These are phyloP conservation scores for Linum lewisii DNA, from an alignment of 345 rosid species.

Conservation along the genomic window DNA sequence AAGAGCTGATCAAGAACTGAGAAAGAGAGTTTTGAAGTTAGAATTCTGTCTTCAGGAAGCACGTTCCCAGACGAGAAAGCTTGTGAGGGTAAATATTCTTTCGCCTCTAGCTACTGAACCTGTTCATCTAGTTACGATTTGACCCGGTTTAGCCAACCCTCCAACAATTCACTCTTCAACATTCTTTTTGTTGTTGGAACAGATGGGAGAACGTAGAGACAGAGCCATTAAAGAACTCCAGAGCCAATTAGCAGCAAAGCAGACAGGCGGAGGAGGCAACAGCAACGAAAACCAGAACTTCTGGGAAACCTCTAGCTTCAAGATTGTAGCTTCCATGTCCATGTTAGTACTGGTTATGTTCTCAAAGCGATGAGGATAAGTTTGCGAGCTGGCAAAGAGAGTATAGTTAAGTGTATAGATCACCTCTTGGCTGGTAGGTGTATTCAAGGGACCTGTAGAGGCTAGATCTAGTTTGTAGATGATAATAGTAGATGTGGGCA, in stretches of 20 bases:
- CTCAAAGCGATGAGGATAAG: conserved; percentile 47
- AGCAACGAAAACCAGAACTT: conserved; percentile 44
- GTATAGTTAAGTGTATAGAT: conserved; percentile 15
- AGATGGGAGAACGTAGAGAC: conserved; percentile 85
- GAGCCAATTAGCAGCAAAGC: conserved; percentile 49
- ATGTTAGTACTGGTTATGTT: conserved; percentile 72
- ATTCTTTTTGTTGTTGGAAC: conserved; percentile 11
- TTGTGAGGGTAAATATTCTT: conserved; percentile 62
- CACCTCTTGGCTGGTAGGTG: background rate
- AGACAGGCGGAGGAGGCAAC: conserved; percentile 20
- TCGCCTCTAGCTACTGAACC: background rate
- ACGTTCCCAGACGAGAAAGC: conserved; percentile 70
- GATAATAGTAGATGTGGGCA: background rate
- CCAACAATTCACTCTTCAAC: background rate
- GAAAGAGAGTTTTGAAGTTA: conserved; percentile 74
- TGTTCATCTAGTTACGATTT: background rate
- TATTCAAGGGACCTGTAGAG: conserved; percentile 15
- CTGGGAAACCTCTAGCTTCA: conserved; percentile 82
- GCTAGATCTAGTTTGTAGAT: conserved; percentile 20
- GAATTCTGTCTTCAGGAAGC: conserved; percentile 92
- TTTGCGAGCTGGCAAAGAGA: background rate
- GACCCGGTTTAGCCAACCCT: background rate
- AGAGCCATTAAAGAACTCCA: conserved; percentile 60
- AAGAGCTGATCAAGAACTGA: conserved; percentile 74
- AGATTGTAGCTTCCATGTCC: conserved; percentile 73